These are phyloP conservation scores for Xylaria arbuscula DNA, from an alignment of 2,329 filamentous ascomycete genomes.

Conservation along the genomic window DNA sequence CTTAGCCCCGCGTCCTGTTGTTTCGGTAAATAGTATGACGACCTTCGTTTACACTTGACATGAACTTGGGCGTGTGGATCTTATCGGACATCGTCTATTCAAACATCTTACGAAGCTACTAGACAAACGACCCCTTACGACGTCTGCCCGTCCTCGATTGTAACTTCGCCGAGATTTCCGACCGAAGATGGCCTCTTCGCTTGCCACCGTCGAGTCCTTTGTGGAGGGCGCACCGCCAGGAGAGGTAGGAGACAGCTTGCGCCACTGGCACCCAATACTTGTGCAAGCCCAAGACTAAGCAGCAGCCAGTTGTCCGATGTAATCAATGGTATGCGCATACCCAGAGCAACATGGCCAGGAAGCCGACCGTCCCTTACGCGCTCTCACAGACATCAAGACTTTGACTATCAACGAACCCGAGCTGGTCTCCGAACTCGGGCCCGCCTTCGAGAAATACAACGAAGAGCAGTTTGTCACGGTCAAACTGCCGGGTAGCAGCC, in stretches of 20 bases:
- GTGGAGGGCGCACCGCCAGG: conserved; percentile 94
- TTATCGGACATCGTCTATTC: background rate
- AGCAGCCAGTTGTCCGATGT: conserved; percentile 80
- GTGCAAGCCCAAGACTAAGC: conserved; percentile 36
- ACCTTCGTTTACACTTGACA: conserved; percentile 7
- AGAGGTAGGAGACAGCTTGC: conserved; percentile 73
- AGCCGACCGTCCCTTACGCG: conserved; percentile 28
- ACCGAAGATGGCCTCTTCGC: conserved; percentile 52
- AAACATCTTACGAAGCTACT: background rate
- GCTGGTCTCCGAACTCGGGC: conserved; percentile 77
- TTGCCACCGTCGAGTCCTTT: conserved; percentile 81
- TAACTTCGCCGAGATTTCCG: conserved; percentile 3
- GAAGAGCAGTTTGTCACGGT: conserved; percentile 91
- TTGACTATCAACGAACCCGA: conserved; percentile 77
- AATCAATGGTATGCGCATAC: conserved; percentile 73
- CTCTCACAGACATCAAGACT: conserved; percentile 81
- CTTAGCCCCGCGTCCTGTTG: conserved; percentile 28
- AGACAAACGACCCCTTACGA: background rate
- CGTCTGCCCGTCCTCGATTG: background rate
- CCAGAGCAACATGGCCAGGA: conserved; percentile 18
- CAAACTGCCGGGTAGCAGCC: conserved; percentile 87
- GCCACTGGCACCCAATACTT: conserved; percentile 30
- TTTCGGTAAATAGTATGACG: conserved; percentile 24
- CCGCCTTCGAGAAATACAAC: conserved; percentile 94
- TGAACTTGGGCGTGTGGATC: background rate